A percentile compares a stretch with the other conserved stretches of the same genome.
phyloP scores from a whole-genome alignment of 2,329 filamentous ascomycete genomes.

The Balansia obtecta region DNA sequence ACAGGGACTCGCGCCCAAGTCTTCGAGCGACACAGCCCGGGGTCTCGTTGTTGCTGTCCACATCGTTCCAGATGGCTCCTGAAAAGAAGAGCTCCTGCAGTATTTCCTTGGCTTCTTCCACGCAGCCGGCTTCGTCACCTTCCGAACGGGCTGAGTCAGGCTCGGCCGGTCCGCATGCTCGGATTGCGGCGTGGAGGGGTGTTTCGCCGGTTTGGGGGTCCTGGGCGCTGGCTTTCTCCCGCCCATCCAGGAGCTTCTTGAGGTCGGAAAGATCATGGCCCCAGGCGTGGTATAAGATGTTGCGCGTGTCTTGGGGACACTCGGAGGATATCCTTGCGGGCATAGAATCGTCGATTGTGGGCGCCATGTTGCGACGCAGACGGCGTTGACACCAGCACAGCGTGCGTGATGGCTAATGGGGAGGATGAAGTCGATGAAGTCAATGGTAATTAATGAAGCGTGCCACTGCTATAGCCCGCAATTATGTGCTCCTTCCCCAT shows the following conservation, averaged over 20 bases:
- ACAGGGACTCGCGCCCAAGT: slow-evolving; percentile 57
- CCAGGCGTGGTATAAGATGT: slow-evolving; percentile 43
- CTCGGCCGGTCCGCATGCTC: slow-evolving; percentile 46
- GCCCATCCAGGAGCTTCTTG: slow-evolving; percentile 53
- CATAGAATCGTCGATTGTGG: slow-evolving; percentile 35
- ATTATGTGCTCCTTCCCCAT: too few relatives aligned
- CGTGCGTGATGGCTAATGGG: background rate
- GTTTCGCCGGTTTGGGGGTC: slow-evolving; percentile 78
- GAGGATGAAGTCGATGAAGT: background rate
- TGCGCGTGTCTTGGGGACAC: slow-evolving; percentile 37
- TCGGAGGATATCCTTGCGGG: slow-evolving; percentile 38
- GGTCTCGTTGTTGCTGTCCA: slow-evolving; percentile 77
- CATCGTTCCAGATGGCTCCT: slow-evolving; percentile 95
- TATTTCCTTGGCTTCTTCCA: slow-evolving; percentile 53
- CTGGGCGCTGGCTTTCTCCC: slow-evolving; percentile 58
- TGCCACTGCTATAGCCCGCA: too few relatives aligned
- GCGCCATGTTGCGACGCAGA: slow-evolving; percentile 5
- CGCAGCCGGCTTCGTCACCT: slow-evolving; percentile 25
- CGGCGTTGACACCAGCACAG: background rate
- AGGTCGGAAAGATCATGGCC: slow-evolving; percentile 51
- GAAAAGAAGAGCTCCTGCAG: slow-evolving; percentile 69
- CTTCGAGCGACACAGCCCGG: slow-evolving; percentile 74
- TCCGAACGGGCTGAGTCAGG: slow-evolving; percentile 13
- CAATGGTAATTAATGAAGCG: background rate
- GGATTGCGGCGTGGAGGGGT: slow-evolving; percentile 80